phyloP scores from a whole-genome alignment of 2,329 filamentous ascomycete genomes.

The Talaromyces piceae region DNA sequence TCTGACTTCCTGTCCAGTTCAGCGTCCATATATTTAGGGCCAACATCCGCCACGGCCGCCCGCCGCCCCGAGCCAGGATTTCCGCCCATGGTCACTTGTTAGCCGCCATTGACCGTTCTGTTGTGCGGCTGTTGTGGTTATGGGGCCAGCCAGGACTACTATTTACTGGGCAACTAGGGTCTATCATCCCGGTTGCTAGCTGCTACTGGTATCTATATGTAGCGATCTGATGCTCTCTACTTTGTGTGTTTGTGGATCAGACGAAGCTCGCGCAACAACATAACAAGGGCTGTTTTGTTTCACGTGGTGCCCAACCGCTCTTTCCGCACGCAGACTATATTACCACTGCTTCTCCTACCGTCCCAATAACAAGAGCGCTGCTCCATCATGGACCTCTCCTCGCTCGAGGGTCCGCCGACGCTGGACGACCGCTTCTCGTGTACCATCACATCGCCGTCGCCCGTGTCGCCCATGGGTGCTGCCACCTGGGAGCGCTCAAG shows the following conservation, averaged over 20 bases:
- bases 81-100: neutral
- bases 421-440: slow-evolving; percentile 15
- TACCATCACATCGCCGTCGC: slow-evolving; percentile 7
- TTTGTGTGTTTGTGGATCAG: too few relatives aligned
- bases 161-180: too few relatives aligned
- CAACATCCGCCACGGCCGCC: neutral
- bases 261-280: too few relatives aligned
- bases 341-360: neutral
- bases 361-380: neutral
- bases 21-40: neutral
- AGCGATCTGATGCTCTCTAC: too few relatives aligned
- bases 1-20: neutral
- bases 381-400: slow-evolving; percentile 27
- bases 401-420: slow-evolving; percentile 28
- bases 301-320: too few relatives aligned
- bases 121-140: neutral
- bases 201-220: too few relatives aligned
- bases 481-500: slow-evolving; percentile 3
- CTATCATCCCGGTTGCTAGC: too few relatives aligned
- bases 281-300: too few relatives aligned
- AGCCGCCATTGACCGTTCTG: neutral
- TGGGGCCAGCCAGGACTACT: too few relatives aligned
- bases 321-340: too few relatives aligned
- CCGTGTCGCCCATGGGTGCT: slow-evolving; percentile 1
- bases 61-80: neutral